Conservation (phyloP, 116 monocot species). For the Dioscorea cayenensis region DNA sequence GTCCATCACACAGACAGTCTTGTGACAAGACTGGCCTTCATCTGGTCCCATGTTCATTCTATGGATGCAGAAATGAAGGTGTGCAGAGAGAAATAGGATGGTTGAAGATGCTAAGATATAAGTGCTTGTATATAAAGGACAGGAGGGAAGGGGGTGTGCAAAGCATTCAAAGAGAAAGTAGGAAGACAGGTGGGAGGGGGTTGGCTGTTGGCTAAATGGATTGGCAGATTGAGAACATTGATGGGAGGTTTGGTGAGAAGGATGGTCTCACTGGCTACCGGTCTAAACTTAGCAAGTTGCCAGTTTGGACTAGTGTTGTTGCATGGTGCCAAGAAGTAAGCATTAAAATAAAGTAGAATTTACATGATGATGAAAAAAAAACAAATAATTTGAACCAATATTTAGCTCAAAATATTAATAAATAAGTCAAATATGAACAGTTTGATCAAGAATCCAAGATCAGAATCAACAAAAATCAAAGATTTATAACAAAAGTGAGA, state of each 20-base stretch:
- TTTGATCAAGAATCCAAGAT: no score
- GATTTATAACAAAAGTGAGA: no score
- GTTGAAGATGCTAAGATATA: no score
- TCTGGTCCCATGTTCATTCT: neutral
- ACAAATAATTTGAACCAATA: no score
- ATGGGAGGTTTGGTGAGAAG: neutral
- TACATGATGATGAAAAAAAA: no score
- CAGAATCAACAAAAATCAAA: no score
- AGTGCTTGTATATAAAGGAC: no score
- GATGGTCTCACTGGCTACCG: neutral
- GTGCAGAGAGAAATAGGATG: neutral
- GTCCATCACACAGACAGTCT: conserved; percentile 56
- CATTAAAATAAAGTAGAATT: no score
- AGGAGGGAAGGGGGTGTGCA: neutral
- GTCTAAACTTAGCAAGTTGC: neutral
- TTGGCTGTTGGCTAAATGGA: neutral
- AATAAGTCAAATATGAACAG: no score
- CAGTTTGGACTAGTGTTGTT: no score
- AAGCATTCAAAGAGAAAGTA: conserved; percentile 4
- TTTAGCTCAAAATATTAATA: no score
- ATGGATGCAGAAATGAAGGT: neutral
- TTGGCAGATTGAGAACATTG: neutral
- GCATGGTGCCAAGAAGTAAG: no score
- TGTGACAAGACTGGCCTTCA: neutral
- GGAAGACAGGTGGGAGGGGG: conserved; percentile 1